Evolutionary conservation across 441 rosid genomes (phyloP).

Genomic region (Macaranga tanarius): DNA sequence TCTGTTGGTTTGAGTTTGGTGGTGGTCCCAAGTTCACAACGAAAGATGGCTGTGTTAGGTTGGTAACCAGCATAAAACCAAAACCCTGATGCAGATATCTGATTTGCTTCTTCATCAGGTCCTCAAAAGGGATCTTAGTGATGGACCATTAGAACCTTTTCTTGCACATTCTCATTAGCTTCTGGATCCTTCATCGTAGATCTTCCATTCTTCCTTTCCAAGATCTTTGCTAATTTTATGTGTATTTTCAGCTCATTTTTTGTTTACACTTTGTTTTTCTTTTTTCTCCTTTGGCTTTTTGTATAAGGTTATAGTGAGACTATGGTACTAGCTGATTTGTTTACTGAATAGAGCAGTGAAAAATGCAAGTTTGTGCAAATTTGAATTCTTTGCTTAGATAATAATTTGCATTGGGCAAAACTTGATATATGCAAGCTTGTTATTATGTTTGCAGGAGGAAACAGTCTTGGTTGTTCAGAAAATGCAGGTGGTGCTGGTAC

Average conservation of each 20-base stretch:
- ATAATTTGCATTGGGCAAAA: conserved; percentile 9
- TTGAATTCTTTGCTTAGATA: neutral
- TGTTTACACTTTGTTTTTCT: neutral
- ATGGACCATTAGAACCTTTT: neutral
- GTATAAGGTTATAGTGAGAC: neutral
- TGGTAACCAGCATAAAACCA: neutral
- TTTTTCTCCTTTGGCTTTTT: neutral
- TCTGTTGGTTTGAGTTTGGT: neutral
- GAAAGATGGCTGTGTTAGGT: neutral
- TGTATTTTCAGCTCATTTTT: neutral
- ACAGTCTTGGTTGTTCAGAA: conserved; percentile 74
- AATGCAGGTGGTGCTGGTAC: conserved; percentile 99
- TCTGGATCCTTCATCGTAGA: neutral
- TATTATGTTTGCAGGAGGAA: conserved; percentile 63
- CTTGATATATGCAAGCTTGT: conserved; percentile 1
- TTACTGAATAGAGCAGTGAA: neutral
- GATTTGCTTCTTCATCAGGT: neutral
- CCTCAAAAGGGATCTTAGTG: neutral
- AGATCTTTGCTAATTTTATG: neutral
- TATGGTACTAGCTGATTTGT: neutral
- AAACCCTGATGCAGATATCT: neutral
- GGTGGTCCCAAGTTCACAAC: neutral
- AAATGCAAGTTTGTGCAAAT: neutral
- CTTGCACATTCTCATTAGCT: neutral
- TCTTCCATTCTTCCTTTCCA: neutral